Base-by-base conservation (phyloP, 73 alveolate genomes). In the Symbiodinium natans region DNA sequence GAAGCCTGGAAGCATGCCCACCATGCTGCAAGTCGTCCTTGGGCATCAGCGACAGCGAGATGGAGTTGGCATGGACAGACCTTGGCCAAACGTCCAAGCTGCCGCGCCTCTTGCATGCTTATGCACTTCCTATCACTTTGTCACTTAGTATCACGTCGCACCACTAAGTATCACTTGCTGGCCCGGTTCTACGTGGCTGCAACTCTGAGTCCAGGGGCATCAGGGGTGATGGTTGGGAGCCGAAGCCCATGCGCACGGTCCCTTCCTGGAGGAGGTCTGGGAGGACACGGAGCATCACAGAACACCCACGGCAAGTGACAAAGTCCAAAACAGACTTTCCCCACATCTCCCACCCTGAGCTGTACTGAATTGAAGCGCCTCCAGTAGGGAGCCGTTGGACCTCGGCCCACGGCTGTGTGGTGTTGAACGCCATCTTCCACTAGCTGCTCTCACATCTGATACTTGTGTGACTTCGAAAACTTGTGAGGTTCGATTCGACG, bases 151-250 rank as follows among this genome's bases (percentile, higher is more conserved):
- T n/a, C n/a, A n/a, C n/a, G n/a, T n/a, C n/a, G n/a, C n/a, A n/a
- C n/a, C n/a, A n/a, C n/a, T n/a, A n/a, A n/a, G n/a, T n/a, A n/a
- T n/a, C n/a, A n/a, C n/a, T n/a, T n/a, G n/a, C n/a, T n/a, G n/a
- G n/a, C n/a, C n/a, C n/a, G n/a, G n/a, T n/a, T n/a, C n/a, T n/a
- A n/a, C n/a, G n/a, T n/a, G n/a, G n/a, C n/a, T n/a, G n/a, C n/a
- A n/a, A n/a, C n/a, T 34, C 29, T 74, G 84, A 34, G 84, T 29
- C 42, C 42, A 11, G 34, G 10, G 27, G 27, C 97, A 90, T 68
- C 52, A 90, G 88, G 82, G 89, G 77, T 34, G 88, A 68, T n/a
- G 97, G 97, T 80, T 90, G 97, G 38, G 97, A 82, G 52, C 97
- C 88, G 83, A 90, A 90, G 11, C 97, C 97, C 97, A 90, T 41